Percentiles rank a stretch among this genome's conserved stretches.
Evolutionary conservation across 129 eudicot species (phyloP).

Genomic region (Flaveria ramosissima): DNA sequence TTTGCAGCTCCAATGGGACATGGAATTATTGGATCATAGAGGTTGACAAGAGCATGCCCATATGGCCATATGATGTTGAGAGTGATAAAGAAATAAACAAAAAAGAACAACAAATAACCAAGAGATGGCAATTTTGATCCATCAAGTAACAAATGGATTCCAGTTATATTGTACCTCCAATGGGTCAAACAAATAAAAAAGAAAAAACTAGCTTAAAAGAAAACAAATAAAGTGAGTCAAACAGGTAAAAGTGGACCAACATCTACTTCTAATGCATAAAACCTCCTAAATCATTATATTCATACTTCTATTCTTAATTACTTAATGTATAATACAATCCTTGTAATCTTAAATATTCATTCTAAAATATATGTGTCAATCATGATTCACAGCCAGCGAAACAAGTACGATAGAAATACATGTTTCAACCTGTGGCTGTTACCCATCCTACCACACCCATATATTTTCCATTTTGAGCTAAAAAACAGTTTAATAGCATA

Average conservation of each 20-base stretch:
- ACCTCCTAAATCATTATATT: background rate
- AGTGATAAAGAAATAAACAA: background rate
- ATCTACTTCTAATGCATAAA: background rate
- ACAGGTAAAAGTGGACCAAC: background rate
- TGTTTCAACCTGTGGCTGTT: background rate
- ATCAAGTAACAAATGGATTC: background rate
- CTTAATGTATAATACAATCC: background rate
- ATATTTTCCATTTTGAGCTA: background rate
- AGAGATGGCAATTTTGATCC: background rate
- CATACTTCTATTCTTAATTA: background rate
- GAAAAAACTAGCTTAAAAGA: background rate
- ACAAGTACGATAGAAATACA: background rate
- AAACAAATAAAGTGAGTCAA: background rate
- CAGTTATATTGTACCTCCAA: background rate
- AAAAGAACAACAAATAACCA: background rate
- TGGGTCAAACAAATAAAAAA: background rate
- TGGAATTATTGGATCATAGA: background rate
- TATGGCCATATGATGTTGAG: background rate
- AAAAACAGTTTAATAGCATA: constrained; percentile 16
- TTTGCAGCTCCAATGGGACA: background rate
- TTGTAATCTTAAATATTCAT: background rate
- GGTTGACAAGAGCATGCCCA: background rate
- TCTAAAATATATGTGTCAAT: background rate
- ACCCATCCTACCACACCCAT: background rate
- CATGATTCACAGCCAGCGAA: background rate